Percentiles rank a stretch among this genome's conserved stretches.
Conservation (phyloP, 2,329 filamentous ascomycete species). For the Botrytis sinoallii region DNA sequence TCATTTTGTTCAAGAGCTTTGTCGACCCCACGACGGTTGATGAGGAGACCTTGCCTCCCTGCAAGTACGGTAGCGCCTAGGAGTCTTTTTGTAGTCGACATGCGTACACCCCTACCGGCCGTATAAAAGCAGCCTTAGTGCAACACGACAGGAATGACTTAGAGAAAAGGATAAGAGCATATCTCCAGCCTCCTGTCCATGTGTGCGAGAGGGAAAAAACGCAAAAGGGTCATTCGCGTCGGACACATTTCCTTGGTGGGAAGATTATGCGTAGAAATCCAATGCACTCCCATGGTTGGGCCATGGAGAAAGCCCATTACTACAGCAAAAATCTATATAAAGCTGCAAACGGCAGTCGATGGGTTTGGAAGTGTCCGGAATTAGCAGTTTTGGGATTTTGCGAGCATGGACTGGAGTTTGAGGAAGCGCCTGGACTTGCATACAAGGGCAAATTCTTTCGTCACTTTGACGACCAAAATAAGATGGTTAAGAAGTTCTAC, state of each 20-base stretch:
- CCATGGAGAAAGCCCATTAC: neutral
- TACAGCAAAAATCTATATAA: neutral
- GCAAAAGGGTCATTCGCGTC: neutral
- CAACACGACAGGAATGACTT: too few relatives aligned
- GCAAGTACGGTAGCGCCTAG: too few relatives aligned
- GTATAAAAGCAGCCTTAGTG: too few relatives aligned
- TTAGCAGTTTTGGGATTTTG: neutral
- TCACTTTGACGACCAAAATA: neutral
- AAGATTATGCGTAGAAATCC: neutral
- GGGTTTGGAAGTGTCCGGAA: fast-evolving
- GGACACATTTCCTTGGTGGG: neutral
- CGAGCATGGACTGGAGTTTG: neutral
- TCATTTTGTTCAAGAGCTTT: neutral
- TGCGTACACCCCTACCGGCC: neutral
- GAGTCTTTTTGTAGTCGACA: too few relatives aligned
- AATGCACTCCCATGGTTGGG: neutral
- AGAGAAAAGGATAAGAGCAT: neutral
- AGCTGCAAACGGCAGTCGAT: neutral
- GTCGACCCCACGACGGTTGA: neutral
- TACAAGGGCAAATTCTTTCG: neutral
- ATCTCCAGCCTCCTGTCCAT: neutral
- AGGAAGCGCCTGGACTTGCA: neutral
- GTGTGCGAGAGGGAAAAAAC: neutral
- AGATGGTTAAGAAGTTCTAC: neutral
- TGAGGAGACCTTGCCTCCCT: neutral